Percentiles rank a stretch among this genome's conserved stretches.
Conservation (phyloP, 2,329 filamentous ascomycete genomes). For the Coniella lustricola region DNA sequence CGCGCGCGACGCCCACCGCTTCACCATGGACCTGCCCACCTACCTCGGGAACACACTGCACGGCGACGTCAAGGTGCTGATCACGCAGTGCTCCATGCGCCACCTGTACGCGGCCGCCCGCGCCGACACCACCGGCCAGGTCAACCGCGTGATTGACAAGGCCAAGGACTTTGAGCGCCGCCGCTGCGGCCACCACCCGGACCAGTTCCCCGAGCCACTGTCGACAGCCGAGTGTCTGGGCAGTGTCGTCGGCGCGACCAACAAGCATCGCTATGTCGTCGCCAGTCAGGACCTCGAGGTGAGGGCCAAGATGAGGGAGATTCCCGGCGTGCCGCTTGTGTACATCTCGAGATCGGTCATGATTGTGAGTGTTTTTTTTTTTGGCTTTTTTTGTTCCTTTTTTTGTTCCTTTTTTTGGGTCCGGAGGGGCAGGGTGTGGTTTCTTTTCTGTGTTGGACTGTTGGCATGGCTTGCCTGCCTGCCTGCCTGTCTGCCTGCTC, state of each 20-base stretch:
- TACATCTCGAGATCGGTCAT: slow-evolving; percentile 76
- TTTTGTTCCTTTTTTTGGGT: not conserved
- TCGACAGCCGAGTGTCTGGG: slow-evolving; percentile 62
- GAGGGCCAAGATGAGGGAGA: slow-evolving; percentile 54
- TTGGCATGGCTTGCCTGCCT: too few relatives aligned
- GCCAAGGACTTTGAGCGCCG: slow-evolving; percentile 69
- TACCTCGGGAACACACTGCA: slow-evolving; percentile 35
- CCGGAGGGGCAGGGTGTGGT: too few relatives aligned
- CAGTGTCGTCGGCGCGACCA: slow-evolving; percentile 75
- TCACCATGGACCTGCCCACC: slow-evolving; percentile 73
- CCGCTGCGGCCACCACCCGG: slow-evolving; percentile 69
- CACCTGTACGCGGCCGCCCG: slow-evolving; percentile 61
- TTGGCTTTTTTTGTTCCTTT: slow-evolving; percentile 32
- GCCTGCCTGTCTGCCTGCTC: too few relatives aligned
- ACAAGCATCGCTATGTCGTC: slow-evolving; percentile 74
- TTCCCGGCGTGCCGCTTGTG: slow-evolving; percentile 67
- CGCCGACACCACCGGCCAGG: slow-evolving; percentile 45
- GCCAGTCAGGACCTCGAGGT: slow-evolving; percentile 65
- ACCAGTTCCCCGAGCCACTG: slow-evolving; percentile 64
- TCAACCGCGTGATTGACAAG: slow-evolving; percentile 63
- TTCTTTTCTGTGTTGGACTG: too few relatives aligned
- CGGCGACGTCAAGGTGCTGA: slow-evolving; percentile 73
- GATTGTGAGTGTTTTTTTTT: slow-evolving; percentile 52
- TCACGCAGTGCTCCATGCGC: slow-evolving; percentile 61
- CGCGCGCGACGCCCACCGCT: slow-evolving; percentile 70